Percentiles rank a stretch among this genome's conserved stretches.
Conservation (phyloP, 495 filamentous ascomycete species). For the Hypoxylon subgilvum region DNA sequence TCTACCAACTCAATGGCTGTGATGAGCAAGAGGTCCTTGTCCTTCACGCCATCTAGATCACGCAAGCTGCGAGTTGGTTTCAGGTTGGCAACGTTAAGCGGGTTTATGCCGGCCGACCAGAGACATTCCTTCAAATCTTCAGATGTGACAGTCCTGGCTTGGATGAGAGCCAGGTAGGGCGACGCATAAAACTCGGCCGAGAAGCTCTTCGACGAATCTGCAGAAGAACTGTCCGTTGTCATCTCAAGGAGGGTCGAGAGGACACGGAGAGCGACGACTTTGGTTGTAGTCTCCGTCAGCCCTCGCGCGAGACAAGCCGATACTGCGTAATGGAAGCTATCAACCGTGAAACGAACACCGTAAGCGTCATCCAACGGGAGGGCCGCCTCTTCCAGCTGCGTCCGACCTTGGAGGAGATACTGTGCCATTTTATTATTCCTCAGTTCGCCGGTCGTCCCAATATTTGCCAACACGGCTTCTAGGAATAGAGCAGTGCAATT, state of each 20-base stretch:
- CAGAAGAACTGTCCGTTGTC: constrained; percentile 49
- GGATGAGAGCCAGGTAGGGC: constrained; percentile 59
- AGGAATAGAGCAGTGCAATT: constrained; percentile 67
- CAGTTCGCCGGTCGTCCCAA: constrained; percentile 62
- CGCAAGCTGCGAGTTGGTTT: constrained; percentile 44
- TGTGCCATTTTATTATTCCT: constrained; percentile 62
- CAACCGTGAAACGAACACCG: constrained; percentile 64
- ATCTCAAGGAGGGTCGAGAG: constrained; percentile 66
- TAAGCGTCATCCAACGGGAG: constrained; percentile 65
- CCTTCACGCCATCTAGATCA: constrained; percentile 53
- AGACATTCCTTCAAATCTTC: constrained; percentile 59
- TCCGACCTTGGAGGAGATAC: constrained; percentile 62
- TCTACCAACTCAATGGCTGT: constrained; percentile 62
- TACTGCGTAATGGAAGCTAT: constrained; percentile 68
- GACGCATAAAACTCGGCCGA: constrained; percentile 47
- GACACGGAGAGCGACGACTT: constrained; percentile 59
- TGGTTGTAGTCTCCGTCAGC: constrained; percentile 64
- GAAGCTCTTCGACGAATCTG: constrained; percentile 25
- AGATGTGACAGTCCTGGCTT: constrained; percentile 51
- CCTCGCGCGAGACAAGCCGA: constrained; percentile 66
- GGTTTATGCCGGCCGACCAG: constrained; percentile 57
- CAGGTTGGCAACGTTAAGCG: constrained; percentile 42
- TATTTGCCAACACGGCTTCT: constrained; percentile 66
- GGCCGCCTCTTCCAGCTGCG: constrained; percentile 63
- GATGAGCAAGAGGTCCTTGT: constrained; percentile 63